Conservation (phyloP, 495 filamentous ascomycete genomes). For the Cairneyella variabilis region DNA sequence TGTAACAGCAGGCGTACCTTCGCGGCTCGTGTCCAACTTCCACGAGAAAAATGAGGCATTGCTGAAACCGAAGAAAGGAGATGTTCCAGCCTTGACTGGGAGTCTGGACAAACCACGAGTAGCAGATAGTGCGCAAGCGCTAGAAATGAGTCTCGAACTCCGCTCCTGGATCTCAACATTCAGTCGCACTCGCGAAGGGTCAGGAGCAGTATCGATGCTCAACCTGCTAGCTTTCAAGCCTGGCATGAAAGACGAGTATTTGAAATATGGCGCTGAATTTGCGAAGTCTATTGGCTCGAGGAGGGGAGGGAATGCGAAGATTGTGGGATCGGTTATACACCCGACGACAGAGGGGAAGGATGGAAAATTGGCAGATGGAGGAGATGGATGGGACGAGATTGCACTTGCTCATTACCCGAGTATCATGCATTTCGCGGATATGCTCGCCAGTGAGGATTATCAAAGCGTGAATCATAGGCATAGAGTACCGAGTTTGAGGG, state of each 20-base stretch:
- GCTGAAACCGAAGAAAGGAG: slow-evolving; percentile 33
- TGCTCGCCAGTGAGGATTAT: slow-evolving; percentile 60
- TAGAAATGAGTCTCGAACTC: slow-evolving; percentile 52
- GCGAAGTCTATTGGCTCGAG: slow-evolving; percentile 44
- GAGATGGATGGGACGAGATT: slow-evolving; percentile 42
- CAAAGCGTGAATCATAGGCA: slow-evolving; percentile 57
- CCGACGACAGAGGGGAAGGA: too few species aligned
- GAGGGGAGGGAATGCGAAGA: slow-evolving; percentile 56
- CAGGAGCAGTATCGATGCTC: slow-evolving; percentile 60
- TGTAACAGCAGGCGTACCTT: slow-evolving; percentile 52
- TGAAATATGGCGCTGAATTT: slow-evolving; percentile 56
- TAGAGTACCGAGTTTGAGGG: slow-evolving; percentile 51
- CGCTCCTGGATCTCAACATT: slow-evolving; percentile 42
- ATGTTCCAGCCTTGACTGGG: slow-evolving; percentile 36
- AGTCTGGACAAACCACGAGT: slow-evolving; percentile 26
- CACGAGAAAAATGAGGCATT: slow-evolving; percentile 40
- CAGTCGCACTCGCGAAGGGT: slow-evolving; percentile 25
- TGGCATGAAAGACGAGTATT: slow-evolving; percentile 49
- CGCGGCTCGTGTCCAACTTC: slow-evolving; percentile 45
- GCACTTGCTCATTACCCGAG: slow-evolving; percentile 66
- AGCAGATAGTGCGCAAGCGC: slow-evolving; percentile 41
- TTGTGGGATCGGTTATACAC: slow-evolving; percentile 57
- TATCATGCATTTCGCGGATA: slow-evolving; percentile 59
- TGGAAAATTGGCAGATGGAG: not conserved
- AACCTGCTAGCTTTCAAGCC: slow-evolving; percentile 61